Conservation (phyloP, 164 flowering plant species). For the Nymphaea colorata region DNA sequence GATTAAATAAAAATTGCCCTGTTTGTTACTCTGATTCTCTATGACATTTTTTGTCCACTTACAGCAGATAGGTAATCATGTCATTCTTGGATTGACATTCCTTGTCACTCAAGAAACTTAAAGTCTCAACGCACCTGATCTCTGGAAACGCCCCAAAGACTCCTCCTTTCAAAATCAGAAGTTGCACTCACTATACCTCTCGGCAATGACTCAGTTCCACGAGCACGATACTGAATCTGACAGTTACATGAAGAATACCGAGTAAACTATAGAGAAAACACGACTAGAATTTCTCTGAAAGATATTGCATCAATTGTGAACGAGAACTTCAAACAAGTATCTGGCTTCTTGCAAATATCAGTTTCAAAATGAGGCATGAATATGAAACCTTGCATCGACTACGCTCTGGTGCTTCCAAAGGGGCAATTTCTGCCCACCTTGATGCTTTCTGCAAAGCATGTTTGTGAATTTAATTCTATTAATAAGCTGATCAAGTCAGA, state of each 20-base stretch:
- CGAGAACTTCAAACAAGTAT: too few relatives aligned
- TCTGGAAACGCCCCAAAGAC: slow-evolving; percentile 49
- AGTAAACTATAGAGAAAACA: not conserved
- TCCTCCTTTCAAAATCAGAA: slow-evolving; percentile 72
- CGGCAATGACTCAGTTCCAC: slow-evolving; percentile 71
- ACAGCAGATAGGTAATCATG: too few relatives aligned
- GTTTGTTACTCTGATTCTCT: too few relatives aligned
- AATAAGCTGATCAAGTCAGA: too few relatives aligned
- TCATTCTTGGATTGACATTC: too few relatives aligned
- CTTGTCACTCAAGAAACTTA: not conserved
- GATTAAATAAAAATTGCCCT: too few relatives aligned
- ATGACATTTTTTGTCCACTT: too few relatives aligned
- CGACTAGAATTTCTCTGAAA: not conserved
- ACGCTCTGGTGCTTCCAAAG: slow-evolving; percentile 12
- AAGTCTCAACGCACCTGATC: slow-evolving; percentile 20
- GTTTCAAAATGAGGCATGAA: too few relatives aligned
- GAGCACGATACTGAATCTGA: slow-evolving; percentile 50
- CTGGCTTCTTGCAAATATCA: too few relatives aligned
- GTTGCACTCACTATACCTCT: slow-evolving; percentile 53
- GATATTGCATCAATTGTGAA: not conserved
- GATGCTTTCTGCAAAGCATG: slow-evolving; percentile 31
- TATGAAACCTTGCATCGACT: slow-evolving; percentile 39
- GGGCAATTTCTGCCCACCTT: slow-evolving; percentile 26
- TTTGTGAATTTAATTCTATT: too few relatives aligned
- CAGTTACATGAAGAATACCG: slow-evolving; percentile 1